Conservation (phyloP, 768 basidiomycete genomes). For the Russula compacta region DNA sequence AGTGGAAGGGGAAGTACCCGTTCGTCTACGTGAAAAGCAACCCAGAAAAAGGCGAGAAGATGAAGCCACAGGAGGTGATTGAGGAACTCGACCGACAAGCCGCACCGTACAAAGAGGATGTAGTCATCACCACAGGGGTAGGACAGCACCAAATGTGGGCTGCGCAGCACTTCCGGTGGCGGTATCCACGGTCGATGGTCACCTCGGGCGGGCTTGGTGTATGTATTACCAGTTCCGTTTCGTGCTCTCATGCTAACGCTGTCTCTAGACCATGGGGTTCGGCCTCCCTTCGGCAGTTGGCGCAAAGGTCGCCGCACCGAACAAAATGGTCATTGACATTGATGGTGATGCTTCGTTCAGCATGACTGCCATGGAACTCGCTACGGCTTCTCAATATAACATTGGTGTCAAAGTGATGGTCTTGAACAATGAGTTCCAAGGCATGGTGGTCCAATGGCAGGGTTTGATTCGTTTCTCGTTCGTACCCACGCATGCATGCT, state of each 20-base stretch:
- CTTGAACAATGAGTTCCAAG: slow-evolving; percentile 96
- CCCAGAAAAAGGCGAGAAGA: slow-evolving; percentile 43
- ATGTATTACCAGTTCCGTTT: slow-evolving; percentile 27
- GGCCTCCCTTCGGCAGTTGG: slow-evolving; percentile 92
- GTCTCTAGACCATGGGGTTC: slow-evolving; percentile 87
- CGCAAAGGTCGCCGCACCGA: slow-evolving; percentile 90
- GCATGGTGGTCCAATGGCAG: slow-evolving; percentile 99
- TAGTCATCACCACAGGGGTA: slow-evolving; percentile 88
- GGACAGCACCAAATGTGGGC: slow-evolving; percentile 99
- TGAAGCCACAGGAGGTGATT: slow-evolving; percentile 97
- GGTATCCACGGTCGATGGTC: slow-evolving; percentile 74
- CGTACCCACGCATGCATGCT: background rate
- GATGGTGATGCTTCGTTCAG: slow-evolving; percentile 98
- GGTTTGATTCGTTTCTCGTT: slow-evolving; percentile 38
- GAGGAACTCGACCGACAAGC: slow-evolving; percentile 83
- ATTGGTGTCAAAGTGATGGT: slow-evolving; percentile 95
- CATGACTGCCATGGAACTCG: slow-evolving; percentile 99
- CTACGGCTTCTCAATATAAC: slow-evolving; percentile 81
- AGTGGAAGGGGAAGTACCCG: slow-evolving; percentile 83
- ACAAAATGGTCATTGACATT: slow-evolving; percentile 91
- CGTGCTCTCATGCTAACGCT: background rate
- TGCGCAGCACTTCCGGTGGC: slow-evolving; percentile 90
- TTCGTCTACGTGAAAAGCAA: slow-evolving; percentile 72
- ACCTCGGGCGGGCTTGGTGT: slow-evolving; percentile 94
- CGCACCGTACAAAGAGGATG: slow-evolving; percentile 72